Base-by-base conservation (phyloP, 257 asterid genomes). In the Echites panduratus region DNA sequence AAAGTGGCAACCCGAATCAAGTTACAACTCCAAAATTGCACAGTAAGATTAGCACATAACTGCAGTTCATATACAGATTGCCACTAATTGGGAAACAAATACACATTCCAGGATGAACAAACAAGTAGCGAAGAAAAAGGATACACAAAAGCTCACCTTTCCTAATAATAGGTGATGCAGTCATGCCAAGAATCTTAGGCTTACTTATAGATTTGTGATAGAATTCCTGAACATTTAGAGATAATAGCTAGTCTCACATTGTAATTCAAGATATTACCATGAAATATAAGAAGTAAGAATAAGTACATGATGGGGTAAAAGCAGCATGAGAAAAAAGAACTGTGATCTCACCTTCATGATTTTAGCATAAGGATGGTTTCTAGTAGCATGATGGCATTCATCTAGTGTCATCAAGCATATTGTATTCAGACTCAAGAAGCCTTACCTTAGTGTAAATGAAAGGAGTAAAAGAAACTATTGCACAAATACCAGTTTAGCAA, bases 111-210 rank as follows among this genome's bases (percentile, higher is more conserved):
- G 20, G 4, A 63, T 63, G 48, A 35, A 63, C 26, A 19, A 17
- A 62, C 20, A 63, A 63, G 47, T 27, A 54, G 44, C 43, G 26
- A 11, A 53, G 66, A 13, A 62, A 71, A 58, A 40, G 59, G 41
- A 48, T 16, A 17, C 35, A 50, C 61, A 79, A 24, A 9, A 26
- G 58, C 54, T 78, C 77, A 91, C 97, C 89, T 81, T 88, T 88
- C 83, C 87, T 80, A 70, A 78, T 74, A 73, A 80, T 79, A 1
- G 87, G 88, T n/a, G 93, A 79, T 45, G 95, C 85, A 53, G 93
- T 86, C 96, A 90, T 89, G 61, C 99, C 98, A 70, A 94, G 86
- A 68, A 91, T 79, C 85, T 82, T 94, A 16, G 96, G 96, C 78
- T 78, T 84, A 48, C 65, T 68, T 20, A 70, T 19, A 58, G 84